Conservation (phyloP, 1,284 basidiomycete species). For the Exsudoporus floridanus region DNA sequence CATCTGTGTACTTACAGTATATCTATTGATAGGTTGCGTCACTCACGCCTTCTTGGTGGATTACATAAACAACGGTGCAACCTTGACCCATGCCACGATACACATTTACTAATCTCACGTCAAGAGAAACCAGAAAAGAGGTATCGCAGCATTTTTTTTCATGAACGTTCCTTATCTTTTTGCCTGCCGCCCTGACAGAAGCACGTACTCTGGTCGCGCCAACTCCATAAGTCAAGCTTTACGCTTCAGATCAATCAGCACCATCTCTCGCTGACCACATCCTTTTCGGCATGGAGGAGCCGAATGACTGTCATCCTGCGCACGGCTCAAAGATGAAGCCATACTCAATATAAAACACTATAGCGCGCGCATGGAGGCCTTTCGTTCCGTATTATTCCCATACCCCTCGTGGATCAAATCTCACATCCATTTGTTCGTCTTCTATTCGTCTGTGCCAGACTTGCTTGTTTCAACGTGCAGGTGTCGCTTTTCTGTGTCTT, state of each 20-base stretch:
- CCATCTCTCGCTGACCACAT: neutral
- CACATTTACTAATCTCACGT: neutral
- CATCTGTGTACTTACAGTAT: too few species aligned
- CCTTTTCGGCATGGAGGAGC: neutral
- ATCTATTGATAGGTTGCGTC: too few species aligned
- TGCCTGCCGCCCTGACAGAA: neutral
- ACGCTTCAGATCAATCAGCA: neutral
- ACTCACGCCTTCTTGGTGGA: too few species aligned
- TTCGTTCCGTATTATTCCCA: neutral
- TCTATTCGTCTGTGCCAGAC: neutral
- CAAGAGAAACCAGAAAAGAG: neutral
- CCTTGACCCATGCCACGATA: neutral
- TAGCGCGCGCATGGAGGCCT: neutral
- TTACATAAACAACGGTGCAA: neutral
- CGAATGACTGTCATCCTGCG: neutral
- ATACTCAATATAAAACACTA: constrained; percentile 10
- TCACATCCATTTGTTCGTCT: neutral
- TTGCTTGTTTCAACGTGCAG: neutral
- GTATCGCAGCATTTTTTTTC: neutral
- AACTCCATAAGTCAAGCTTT: neutral
- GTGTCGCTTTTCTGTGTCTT: too few species aligned
- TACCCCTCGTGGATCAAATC: neutral
- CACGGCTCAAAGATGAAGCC: constrained; percentile 16
- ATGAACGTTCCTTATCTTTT: neutral
- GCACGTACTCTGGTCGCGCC: neutral